Base-by-base conservation (phyloP, 176 grass and related monocot genomes). In the Musa itinerans region DNA sequence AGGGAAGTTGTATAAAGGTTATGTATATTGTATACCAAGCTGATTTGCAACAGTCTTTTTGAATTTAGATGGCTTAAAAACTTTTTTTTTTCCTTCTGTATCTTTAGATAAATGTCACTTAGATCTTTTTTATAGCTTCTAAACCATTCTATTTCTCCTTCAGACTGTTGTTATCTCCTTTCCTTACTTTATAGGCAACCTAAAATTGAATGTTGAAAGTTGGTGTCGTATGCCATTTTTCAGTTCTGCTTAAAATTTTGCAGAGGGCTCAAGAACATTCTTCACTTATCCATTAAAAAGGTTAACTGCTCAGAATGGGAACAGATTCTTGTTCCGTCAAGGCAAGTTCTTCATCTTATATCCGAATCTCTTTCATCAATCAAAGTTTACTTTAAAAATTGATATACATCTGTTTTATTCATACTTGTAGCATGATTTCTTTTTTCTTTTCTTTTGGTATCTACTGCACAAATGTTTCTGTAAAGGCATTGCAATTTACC, bases 221-320 rank as follows among this genome's bases (percentile, higher is more conserved):
- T 22, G 1, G 13, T 43, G 26, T 67, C 8, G 15, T 69, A 19
- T 34, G 48, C 9, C 17, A 6, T 50, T 50, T 50, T 50, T 10
- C 9, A 17, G 50, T 19, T 13, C 19, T 73, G 14, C 14, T 53
- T 73, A 55, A 55, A 73, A 16, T 73, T 73, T 61, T 83, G 66
- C 76, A 99, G 95, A 86, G 95, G 88, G 84, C 72, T 99, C 52
- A 94, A 61, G 71, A 89, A 91, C 78, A 89, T 99, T 84, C 68
- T 99, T 24, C 78, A 54, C 52, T 74, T 99, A 84, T 84, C 95
- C 9, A 87, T 99, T 63, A 99, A 91, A 89, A 99, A 80, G 75
- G 71, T 86, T 72, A 84, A 94, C 69, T 87, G 81, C 76, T 89
- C 87, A 78, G 95, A 92, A 65, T 99, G 95, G 95, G 88, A 91